A percentile compares a stretch with the other conserved stretches of the same genome.
Evolutionary conservation across 1,284 basidiomycete species (phyloP).

Genomic region (Pascua sp.): DNA sequence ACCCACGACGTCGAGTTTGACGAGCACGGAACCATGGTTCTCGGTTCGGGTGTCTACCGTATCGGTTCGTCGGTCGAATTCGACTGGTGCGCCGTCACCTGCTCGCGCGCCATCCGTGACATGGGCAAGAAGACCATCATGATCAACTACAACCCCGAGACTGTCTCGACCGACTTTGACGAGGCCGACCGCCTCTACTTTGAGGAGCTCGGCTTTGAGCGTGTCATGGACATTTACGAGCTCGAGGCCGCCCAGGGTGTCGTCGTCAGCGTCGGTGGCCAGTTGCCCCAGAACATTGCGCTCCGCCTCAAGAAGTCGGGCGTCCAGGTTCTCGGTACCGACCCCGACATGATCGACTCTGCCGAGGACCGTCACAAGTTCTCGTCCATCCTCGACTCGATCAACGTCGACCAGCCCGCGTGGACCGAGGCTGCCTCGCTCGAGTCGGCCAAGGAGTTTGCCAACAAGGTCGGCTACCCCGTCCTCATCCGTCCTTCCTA

Average conservation of each 20-base stretch:
- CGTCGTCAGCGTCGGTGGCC: slow-evolving; percentile 96
- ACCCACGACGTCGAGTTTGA: slow-evolving; percentile 94
- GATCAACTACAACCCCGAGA: slow-evolving; percentile 99
- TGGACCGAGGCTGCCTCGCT: slow-evolving; percentile 91
- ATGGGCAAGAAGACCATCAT: slow-evolving; percentile 96
- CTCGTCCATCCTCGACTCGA: slow-evolving; percentile 88
- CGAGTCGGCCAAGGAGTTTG: slow-evolving; percentile 87
- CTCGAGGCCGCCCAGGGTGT: slow-evolving; percentile 88
- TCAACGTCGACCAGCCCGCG: slow-evolving; percentile 94
- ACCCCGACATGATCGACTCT: slow-evolving; percentile 90
- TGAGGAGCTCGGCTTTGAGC: slow-evolving; percentile 94
- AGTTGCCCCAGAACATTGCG: slow-evolving; percentile 97
- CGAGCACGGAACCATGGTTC: slow-evolving; percentile 97
- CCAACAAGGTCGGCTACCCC: slow-evolving; percentile 81
- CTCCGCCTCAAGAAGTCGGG: slow-evolving; percentile 85
- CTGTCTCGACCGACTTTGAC: slow-evolving; percentile 98
- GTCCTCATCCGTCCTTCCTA: slow-evolving; percentile 95
- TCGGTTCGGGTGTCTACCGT: slow-evolving; percentile 97
- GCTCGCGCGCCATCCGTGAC: slow-evolving; percentile 82
- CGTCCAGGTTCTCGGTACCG: slow-evolving; percentile 93
- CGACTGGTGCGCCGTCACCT: slow-evolving; percentile 99
- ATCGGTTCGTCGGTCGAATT: slow-evolving; percentile 99
- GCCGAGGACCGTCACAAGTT: slow-evolving; percentile 99
- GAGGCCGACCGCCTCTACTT: slow-evolving; percentile 99
- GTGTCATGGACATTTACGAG: slow-evolving; percentile 99